Evolutionary conservation across 1,284 basidiomycete species (phyloP).

Genomic region (Microbotryum lychnidis-dioicae): DNA sequence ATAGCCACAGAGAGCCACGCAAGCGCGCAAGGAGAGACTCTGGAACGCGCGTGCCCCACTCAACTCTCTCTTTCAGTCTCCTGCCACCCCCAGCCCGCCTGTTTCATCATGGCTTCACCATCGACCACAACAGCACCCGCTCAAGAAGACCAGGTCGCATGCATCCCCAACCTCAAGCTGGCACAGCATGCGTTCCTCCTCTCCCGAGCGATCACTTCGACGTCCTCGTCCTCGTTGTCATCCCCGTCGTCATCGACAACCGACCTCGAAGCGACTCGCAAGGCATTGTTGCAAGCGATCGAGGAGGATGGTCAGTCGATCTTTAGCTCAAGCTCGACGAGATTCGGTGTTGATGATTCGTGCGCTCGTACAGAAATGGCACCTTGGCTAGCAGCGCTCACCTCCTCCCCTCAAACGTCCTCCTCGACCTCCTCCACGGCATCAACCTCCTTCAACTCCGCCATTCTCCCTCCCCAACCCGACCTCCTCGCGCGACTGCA

Average conservation of each 20-base stretch:
- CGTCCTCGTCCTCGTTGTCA: too few relatives aligned
- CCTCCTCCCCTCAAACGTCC: too few relatives aligned
- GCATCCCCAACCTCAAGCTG: slow-evolving; percentile 73
- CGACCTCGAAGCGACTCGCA: slow-evolving; percentile 59
- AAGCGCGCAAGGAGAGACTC: too few relatives aligned
- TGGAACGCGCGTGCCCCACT: too few relatives aligned
- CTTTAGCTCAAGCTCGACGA: background rate
- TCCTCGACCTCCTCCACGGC: slow-evolving; percentile 15
- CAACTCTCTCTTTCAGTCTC: too few relatives aligned
- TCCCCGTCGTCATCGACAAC: too few relatives aligned
- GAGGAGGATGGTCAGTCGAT: slow-evolving; percentile 65
- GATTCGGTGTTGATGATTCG: background rate
- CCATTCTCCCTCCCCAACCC: slow-evolving; percentile 31
- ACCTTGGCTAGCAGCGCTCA: slow-evolving; percentile 52
- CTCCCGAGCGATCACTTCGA: slow-evolving; percentile 51
- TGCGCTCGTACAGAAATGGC: slow-evolving; percentile 57
- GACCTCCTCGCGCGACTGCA: slow-evolving; percentile 60
- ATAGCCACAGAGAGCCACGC: too few relatives aligned
- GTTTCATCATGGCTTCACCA: too few relatives aligned
- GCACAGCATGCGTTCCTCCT: slow-evolving; percentile 70
- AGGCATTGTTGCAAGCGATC: slow-evolving; percentile 64
- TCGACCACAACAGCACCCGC: background rate
- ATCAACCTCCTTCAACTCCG: slow-evolving; percentile 5
- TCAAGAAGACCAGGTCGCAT: slow-evolving; percentile 54
- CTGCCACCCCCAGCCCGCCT: too few relatives aligned